phyloP scores from a whole-genome alignment of 768 basidiomycete species.

The Tephrocybe sp. region DNA sequence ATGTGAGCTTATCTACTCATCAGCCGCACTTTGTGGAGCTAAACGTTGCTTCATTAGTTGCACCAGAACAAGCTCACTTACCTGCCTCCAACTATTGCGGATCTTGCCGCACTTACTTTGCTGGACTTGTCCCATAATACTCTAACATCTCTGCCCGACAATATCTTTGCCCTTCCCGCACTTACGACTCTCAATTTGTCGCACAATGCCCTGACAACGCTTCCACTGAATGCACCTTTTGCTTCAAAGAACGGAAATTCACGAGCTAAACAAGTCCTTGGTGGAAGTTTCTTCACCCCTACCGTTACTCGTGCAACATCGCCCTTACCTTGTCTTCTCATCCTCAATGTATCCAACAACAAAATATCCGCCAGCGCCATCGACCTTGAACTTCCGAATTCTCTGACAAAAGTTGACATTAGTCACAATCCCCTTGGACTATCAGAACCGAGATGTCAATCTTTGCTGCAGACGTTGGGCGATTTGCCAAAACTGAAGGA shows the following conservation, averaged over 20 bases:
- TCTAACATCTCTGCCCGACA: conserved; percentile 57
- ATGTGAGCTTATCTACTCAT: conserved; percentile 47
- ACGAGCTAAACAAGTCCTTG: conserved; percentile 27
- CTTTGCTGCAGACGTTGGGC: conserved; percentile 46
- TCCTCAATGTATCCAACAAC: conserved; percentile 67
- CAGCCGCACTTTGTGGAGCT: not conserved
- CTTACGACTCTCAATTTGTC: conserved; percentile 68
- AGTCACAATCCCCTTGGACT: conserved; percentile 64
- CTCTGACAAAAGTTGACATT: conserved; percentile 57
- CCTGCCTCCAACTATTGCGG: conserved; percentile 65
- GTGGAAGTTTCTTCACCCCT: conserved; percentile 62
- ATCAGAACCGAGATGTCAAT: conserved; percentile 26
- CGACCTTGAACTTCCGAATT: conserved; percentile 50
- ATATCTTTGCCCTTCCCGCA: conserved; percentile 66
- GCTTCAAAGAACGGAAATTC: conserved; percentile 20
- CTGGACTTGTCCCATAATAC: conserved; percentile 77
- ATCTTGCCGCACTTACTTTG: conserved; percentile 61
- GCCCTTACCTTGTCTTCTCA: conserved; percentile 65
- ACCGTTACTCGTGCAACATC: conserved; percentile 57
- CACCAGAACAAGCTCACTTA: conserved; percentile 68
- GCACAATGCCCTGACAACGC: conserved; percentile 57
- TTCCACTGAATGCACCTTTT: conserved; percentile 67
- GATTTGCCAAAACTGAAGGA: conserved; percentile 53
- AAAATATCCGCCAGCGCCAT: conserved; percentile 53
- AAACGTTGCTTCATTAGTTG: conserved; percentile 40